Conservation (phyloP, 2,329 filamentous ascomycete species). For the Huntiella bhutanensis region DNA sequence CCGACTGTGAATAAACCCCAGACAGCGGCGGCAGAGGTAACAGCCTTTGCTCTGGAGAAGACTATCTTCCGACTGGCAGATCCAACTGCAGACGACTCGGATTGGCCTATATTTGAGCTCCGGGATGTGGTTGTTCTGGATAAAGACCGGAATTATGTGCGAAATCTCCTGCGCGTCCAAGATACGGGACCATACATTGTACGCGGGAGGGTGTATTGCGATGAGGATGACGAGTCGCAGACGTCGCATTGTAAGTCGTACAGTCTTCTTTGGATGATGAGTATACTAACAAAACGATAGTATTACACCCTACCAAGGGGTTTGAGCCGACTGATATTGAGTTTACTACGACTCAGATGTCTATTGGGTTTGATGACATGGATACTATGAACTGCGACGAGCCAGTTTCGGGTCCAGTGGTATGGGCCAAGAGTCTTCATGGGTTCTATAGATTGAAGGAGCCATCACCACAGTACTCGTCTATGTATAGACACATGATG, state of each 20-base stretch:
- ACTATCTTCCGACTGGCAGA: conserved; percentile 20
- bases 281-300: conserved; percentile 1
- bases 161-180: conserved; percentile 42
- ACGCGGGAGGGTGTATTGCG: conserved; percentile 37
- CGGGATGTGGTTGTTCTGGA: conserved; percentile 39
- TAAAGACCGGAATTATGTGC: conserved; percentile 32
- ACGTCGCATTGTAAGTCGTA: conserved; percentile 20
- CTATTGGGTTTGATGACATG: conserved; percentile 30
- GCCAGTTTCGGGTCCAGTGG: conserved; percentile 26
- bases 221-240: conserved; percentile 23
- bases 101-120: conserved; percentile 45
- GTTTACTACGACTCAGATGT: conserved; percentile 26
- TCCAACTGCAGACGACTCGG: conserved; percentile 18
- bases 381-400: conserved; percentile 4
- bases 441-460: conserved; percentile 48
- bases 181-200: conserved; percentile 41
- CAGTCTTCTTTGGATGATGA: too few species aligned
- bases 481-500: conserved; percentile 39
- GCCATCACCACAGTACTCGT: conserved; percentile 36
- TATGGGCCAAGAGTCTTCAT: conserved; percentile 46
- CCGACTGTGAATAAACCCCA: too few species aligned
- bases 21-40: too few species aligned
- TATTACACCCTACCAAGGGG: conserved; percentile 2
- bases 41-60: conserved; percentile 12
- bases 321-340: conserved; percentile 26